A percentile compares a stretch with the other conserved stretches of the same genome.
phyloP scores from a whole-genome alignment of 345 rosid genomes.

The Eucalyptus leucophloia region DNA sequence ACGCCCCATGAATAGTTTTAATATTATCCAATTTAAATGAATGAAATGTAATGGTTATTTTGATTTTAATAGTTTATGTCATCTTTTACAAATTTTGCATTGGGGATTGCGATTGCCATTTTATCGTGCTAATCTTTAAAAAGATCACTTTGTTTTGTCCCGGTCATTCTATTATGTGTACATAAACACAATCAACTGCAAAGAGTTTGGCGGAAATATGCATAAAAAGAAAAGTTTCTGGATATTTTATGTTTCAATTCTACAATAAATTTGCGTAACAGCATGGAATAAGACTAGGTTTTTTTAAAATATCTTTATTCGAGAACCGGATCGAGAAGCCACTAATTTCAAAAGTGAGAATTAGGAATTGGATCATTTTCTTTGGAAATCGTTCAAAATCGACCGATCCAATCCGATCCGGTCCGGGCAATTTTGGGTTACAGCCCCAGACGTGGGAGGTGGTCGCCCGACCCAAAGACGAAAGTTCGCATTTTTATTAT shows the following conservation, averaged over 20 bases:
- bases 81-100: not conserved
- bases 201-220: too few species aligned
- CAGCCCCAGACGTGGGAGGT: too few species aligned
- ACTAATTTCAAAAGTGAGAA: accelerated
- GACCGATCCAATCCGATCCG: too few species aligned
- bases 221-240: too few species aligned
- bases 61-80: accelerated
- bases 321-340: accelerated
- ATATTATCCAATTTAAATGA: not conserved
- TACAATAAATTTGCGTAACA: not conserved
- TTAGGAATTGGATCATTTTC: accelerated
- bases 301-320: not conserved
- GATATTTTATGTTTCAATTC: not conserved
- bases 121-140: not conserved
- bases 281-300: not conserved
- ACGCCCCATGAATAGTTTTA: not conserved
- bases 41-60: not conserved
- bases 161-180: not conserved
- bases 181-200: not conserved
- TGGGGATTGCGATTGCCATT: not conserved
- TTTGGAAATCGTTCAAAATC: too few species aligned
- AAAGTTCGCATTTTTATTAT: not conserved
- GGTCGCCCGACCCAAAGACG: not conserved
- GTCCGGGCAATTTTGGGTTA: too few species aligned
- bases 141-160: not conserved